Percentiles rank a stretch among this genome's conserved stretches.
These are phyloP conservation scores for Akanthomyces uredinophilus DNA, from an alignment of 2,329 filamentous ascomycete species.

Conservation along the genomic window DNA sequence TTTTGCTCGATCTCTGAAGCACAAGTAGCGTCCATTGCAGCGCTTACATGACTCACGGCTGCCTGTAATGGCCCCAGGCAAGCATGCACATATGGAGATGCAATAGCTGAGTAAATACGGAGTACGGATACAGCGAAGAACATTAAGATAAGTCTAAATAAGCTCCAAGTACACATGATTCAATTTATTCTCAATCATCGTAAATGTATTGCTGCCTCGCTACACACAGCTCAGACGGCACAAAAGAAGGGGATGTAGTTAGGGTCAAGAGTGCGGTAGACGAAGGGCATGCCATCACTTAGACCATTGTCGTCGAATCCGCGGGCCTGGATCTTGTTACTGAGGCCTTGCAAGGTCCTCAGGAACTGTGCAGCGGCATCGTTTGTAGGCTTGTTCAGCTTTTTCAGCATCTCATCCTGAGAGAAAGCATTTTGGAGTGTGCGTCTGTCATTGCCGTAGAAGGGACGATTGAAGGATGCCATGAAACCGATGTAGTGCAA, in stretches of 20 bases:
- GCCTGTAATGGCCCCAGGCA: too few relatives aligned
- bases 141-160: too few relatives aligned
- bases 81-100: not conserved
- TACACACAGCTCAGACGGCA: conserved; percentile 9
- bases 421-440: conserved; percentile 39
- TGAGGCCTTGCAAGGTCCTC: conserved; percentile 33
- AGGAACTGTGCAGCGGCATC: conserved; percentile 32
- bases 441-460: conserved; percentile 29
- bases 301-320: conserved; percentile 39
- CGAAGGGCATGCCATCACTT: conserved; percentile 42
- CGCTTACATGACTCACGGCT: not conserved
- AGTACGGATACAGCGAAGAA: not conserved
- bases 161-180: too few relatives aligned
- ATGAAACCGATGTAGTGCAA: conserved; percentile 33
- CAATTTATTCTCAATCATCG: too few relatives aligned
- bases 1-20: not conserved
- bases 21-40: not conserved
- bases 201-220: too few relatives aligned
- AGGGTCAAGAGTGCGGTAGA: conserved; percentile 28
- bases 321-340: conserved; percentile 30
- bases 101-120: not conserved
- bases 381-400: conserved; percentile 28
- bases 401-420: conserved; percentile 27
- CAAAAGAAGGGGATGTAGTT: conserved; percentile 19
- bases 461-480: conserved; percentile 37